Evolutionary conservation across 495 filamentous ascomycete species (phyloP), one percentile per base, ranked within the genome.

Genomic region (Daldinia childiae): DNA sequence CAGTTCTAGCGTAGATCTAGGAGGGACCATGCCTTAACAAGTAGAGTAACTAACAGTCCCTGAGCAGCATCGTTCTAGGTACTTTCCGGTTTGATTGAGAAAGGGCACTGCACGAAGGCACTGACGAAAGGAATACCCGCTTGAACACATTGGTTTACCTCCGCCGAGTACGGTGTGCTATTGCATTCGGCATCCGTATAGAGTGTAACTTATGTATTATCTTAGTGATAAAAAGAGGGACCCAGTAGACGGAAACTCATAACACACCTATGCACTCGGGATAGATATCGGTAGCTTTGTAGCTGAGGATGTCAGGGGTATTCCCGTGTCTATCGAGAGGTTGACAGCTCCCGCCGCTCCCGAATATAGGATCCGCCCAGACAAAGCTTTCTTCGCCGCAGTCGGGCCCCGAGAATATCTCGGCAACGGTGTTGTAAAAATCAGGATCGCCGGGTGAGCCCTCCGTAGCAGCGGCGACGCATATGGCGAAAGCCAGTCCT

Each of bases 221-320:
- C 27, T 19, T 43, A 14, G 27, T 55, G 43, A 45, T 24, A 34
- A 34, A 12, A 12, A 6, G 17, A 27, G 26, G 12, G 27, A 6
- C 27, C 27, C 5, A 54, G 6, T 19, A 19, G 7, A 24, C 1
- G 14, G 4, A 8, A 21, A 48, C 19, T 24, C 2, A 24, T 6
- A 1, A 32, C 62, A 6, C 24, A 71, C 68, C 68, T 14, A 66
- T n/a, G 24, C 68, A 71, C 15, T 71, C 68, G 3, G 68, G 62
- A 34, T 71, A 71, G 51, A 71, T 71, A 4, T 63, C 56, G 4
- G 58, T 66, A 29, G 68, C 30, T 51, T 21, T 71, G 19, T 71
- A 71, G 41, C 68, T 71, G 6, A 71, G 62, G 51, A 71, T 71
- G 52, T 71, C 68, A 19, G 68, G 68, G 32, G 68, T 71, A 51